Conservation (phyloP, 306 rosid species). For the Trichosanthes cucumerina region DNA sequence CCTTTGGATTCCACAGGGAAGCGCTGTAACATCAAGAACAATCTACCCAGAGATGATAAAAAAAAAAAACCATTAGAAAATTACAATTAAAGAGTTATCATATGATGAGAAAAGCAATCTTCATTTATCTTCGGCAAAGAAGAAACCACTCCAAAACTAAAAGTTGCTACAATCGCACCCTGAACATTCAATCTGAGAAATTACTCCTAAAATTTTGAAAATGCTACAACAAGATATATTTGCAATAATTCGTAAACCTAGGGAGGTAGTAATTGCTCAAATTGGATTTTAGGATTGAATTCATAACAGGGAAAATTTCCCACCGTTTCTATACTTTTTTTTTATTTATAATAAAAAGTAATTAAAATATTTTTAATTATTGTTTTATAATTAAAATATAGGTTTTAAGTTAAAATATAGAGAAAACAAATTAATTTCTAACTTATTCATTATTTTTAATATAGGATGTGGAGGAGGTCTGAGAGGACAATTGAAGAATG, state of each 20-base stretch:
- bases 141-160: neutral
- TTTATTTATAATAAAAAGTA: too few relatives aligned
- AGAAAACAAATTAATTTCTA: neutral
- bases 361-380: too few relatives aligned
- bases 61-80: neutral
- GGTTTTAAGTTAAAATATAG: neutral
- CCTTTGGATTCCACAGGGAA: slow-evolving; percentile 99
- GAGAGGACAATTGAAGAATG: too few relatives aligned
- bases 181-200: neutral
- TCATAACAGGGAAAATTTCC: neutral
- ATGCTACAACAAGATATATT: neutral
- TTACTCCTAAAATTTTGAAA: neutral
- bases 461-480: too few relatives aligned
- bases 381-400: neutral
- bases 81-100: neutral
- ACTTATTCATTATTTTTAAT: neutral
- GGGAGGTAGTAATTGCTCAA: neutral
- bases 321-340: too few relatives aligned
- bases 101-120: neutral
- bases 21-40: slow-evolving; percentile 95
- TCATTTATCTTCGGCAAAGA: neutral
- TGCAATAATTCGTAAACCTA: neutral
- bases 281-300: neutral
- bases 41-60: slow-evolving; percentile 42
- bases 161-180: neutral